phyloP scores from a whole-genome alignment of 2,329 filamentous ascomycete species.

The Penicillium sp. region DNA sequence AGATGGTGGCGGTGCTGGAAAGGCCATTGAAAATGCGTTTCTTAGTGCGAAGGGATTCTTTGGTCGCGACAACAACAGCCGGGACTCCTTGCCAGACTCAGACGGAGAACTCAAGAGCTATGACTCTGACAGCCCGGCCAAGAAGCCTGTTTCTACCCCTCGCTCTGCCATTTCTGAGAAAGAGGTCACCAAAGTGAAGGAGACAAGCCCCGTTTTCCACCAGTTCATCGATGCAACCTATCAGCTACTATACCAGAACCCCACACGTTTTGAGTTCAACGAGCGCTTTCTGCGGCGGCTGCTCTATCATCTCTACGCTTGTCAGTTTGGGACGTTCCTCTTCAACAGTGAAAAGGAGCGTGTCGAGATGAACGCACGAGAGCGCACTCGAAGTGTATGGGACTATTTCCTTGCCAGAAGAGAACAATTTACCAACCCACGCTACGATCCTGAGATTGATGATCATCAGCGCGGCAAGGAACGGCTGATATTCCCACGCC shows the following conservation, averaged over 20 bases:
- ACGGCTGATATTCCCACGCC: conserved; percentile 72
- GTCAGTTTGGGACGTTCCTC: conserved; percentile 94
- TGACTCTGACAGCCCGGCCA: conserved; percentile 43
- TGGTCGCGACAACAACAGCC: conserved; percentile 67
- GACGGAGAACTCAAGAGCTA: conserved; percentile 50
- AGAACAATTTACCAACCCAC: conserved; percentile 73
- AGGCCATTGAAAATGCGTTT: conserved; percentile 79
- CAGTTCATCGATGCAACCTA: conserved; percentile 95
- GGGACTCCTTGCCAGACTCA: conserved; percentile 59
- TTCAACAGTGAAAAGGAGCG: conserved; percentile 93
- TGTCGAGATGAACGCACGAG: conserved; percentile 60
- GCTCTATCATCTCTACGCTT: conserved; percentile 90
- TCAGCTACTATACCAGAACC: conserved; percentile 79
- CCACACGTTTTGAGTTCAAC: conserved; percentile 90
- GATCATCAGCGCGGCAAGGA: conserved; percentile 76
- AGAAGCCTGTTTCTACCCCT: conserved; percentile 33
- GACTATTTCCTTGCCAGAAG: conserved; percentile 83
- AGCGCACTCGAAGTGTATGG: conserved; percentile 84
- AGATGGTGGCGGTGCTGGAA: conserved; percentile 49
- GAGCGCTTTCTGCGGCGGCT: conserved; percentile 85
- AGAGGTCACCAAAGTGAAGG: conserved; percentile 70
- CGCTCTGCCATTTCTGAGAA: conserved; percentile 47
- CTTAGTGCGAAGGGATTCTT: conserved; percentile 85
- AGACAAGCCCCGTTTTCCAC: conserved; percentile 94
- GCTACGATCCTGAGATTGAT: conserved; percentile 69